Conservation (phyloP, 306 rosid genomes). For the Delonix regia region DNA sequence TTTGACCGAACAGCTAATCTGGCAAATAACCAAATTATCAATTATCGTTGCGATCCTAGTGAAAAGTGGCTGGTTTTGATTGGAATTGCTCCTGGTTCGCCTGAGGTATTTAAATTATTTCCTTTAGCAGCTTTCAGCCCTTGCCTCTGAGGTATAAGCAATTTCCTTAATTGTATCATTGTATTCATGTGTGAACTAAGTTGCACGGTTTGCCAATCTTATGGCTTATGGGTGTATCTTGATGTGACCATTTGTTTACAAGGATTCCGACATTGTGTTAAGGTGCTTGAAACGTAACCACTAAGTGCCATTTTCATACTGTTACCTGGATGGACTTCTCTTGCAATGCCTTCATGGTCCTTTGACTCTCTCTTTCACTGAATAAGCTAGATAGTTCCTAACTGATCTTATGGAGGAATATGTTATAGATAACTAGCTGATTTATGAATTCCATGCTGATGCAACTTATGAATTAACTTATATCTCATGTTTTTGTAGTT, state of each 20-base stretch:
- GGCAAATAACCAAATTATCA: constrained; percentile 77
- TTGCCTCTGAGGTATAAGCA: constrained; percentile 7
- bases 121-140: constrained; percentile 8
- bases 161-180: constrained; percentile 16
- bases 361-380: neutral
- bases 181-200: constrained; percentile 19
- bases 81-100: constrained; percentile 81
- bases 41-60: constrained; percentile 75
- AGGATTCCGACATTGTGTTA: neutral
- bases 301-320: neutral
- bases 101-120: constrained; percentile 61
- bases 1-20: constrained; percentile 79
- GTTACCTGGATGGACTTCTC: neutral
- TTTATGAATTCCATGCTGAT: constrained; percentile 22
- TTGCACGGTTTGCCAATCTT: neutral
- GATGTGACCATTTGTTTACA: constrained; percentile 5
- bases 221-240: constrained; percentile 10
- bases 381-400: neutral
- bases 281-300: neutral
- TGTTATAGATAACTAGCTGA: neutral
- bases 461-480: too few relatives aligned
- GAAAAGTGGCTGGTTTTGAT: constrained; percentile 84
- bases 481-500: neutral
- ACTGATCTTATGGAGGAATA: constrained; percentile 1
- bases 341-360: neutral